Evolutionary conservation across 495 filamentous ascomycete genomes (phyloP), one percentile per base, ranked within the genome.

Genomic region (Massariosphaeria phaeospora): DNA sequence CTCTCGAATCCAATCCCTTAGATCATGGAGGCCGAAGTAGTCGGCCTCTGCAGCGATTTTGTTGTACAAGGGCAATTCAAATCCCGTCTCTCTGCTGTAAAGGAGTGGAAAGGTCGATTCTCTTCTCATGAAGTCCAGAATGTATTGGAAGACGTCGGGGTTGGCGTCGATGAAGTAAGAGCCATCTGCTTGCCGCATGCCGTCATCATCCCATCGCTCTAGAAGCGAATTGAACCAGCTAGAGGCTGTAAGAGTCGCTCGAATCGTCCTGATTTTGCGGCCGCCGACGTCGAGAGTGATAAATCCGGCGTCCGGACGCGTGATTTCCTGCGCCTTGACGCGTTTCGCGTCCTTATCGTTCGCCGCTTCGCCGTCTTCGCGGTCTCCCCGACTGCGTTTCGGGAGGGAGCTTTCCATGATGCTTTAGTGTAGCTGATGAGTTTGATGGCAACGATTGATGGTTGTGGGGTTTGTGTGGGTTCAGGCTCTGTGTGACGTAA

Each of bases 101-200:
- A 74, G 73, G 1, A 76, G 0, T 0, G 75, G 75, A 20, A 68
- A 64, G 3, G 56, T 58, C 3, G 62, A 58, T 7, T 25, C 21
- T 15, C 62, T 66, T 0, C 74, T 69, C 2, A 75, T 57, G 55
- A 69, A 75, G 0, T 55, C 59, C 4, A 77, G 61, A 44, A 76
- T 58, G 49, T 76, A 62, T 30, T 63, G 51, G 57, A 77, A 77
- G 8, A 70, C 27, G 0, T 57, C 43, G 8, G 66, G 62, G 50
- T 77, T 70, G 0, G 66, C 57, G 47, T 77, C 75, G 44, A 77
- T 36, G 61, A 76, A 75, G 45, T 71, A 69, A 0, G 67, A 60
- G 0, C 69, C 70, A 33, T 74, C 45, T 48, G 27, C 24, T 36
- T 38, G 34, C 10, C 9, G 9, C 3, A 2, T 38, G 47, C 17